Evolutionary conservation across 495 filamentous ascomycete species (phyloP), one percentile per base, ranked within the genome.

Genomic region (Penicillium arizonense): DNA sequence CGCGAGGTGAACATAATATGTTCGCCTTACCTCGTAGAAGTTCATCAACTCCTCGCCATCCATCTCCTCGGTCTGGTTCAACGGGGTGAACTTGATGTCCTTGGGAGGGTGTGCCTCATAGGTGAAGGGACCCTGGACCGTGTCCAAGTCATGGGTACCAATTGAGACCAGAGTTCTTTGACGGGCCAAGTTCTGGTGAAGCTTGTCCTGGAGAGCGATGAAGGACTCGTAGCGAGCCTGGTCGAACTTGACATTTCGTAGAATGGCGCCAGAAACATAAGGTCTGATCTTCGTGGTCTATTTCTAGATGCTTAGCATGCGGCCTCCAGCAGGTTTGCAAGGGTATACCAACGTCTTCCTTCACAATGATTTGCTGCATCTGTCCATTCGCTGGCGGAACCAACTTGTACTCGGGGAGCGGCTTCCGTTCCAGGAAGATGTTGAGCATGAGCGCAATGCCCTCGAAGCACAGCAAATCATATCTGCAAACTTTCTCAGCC

Each of bases 391-490:
- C 72, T 1, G 91, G 88, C 45, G 87, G 72, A 40, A 82, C 79
- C 44, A 95, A 71, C 69, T 73, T 81, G 75, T 87, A 97, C 51
- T 89, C 89, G 55, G 94, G 95, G 38, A 89, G 77, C 13, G 79
- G 66, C 44, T 80, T 75, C 57, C 84, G 87, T 44, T 83, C 88
- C 48, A 86, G 74, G 86, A 97, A 99, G 71, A 99, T 89, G 65
- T 96, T 96, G 49, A 99, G 80, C 83, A 93, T 93, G 60, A 96
- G 80, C 44, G 90, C 86, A 67, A 99, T 95, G 42, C 94, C 94
- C 73, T 99, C 94, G 74, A 97, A 96, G 67, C 94, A 99, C 26
- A 99, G 84, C 84, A 97, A 87, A 64, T 99, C 94, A 84, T 97
- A 97, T 81, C 93, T 87, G 62, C 12, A 41, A 32, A 35, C 24